Base-by-base conservation (phyloP, 208 protist species). In the Tetramitus jugosus region DNA sequence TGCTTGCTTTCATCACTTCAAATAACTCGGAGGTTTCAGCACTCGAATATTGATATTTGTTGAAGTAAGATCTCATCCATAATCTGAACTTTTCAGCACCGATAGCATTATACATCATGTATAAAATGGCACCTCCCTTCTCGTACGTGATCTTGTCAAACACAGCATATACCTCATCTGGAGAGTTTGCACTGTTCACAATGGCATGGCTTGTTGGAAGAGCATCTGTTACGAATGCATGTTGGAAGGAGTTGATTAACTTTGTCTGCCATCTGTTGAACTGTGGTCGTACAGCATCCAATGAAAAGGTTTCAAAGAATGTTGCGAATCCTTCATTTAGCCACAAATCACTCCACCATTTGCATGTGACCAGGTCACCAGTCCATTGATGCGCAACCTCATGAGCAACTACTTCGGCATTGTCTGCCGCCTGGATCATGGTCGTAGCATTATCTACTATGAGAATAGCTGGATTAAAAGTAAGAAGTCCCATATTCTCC, bases 401-500 rank as follows among this genome's bases (percentile, higher is more conserved):
- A 39, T 81, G 78, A 45, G 29, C 14, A 20, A 81, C 45, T 13
- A 74, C 60, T 49, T 64, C 35, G 26, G 13, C 46, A 23, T 83
- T n/a, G 81, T 97, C 91, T 79, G 56, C 43, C 29, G 84, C 76
- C 37, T 88, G 83, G 64, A 56, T 46, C 29, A 84, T 80, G 74
- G 83, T 88, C 39, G 85, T 85, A 13, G 67, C 68, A 39, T 84
- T 81, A 65, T 88, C 81, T 71, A 85, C 89, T 13, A 93, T 84
- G 49, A 93, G 74, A 39, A 85, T 83, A 17, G 86, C 80, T 71
- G 97, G 91, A 56, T 95, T 88, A 81, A 91, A 98, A 13, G 93
- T 98, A 64, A 98, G 89, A 43, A 96, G 85, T 61, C 94, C 94
- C 92, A 92, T 98, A 86, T 98, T 98, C 83, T 98, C 96, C 96